Conservation (phyloP, 2,329 filamentous ascomycete species). For the Calonectria pseudoreteaudii region DNA sequence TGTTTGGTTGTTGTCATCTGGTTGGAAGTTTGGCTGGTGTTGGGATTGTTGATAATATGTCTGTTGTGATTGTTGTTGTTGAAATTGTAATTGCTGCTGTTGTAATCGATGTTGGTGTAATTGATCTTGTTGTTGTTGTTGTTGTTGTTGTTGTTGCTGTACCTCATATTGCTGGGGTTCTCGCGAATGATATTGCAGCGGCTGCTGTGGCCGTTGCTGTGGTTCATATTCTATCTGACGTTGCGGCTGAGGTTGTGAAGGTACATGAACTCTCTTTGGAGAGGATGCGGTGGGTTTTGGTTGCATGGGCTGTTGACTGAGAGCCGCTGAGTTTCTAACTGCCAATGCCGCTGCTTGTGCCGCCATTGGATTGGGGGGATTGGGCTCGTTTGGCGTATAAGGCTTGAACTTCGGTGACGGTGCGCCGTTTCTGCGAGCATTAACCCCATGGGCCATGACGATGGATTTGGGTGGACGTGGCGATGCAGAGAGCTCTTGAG, state of each 20-base stretch:
- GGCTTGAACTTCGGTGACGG: not conserved
- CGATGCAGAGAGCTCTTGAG: not conserved
- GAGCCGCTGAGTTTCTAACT: too few relatives aligned
- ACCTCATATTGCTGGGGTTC: not conserved
- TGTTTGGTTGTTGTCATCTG: not conserved
- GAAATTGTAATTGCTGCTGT: not conserved
- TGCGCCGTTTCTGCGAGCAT: not conserved
- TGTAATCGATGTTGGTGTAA: not conserved
- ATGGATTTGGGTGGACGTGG: not conserved
- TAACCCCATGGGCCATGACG: not conserved
- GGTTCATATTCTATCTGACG: too few relatives aligned
- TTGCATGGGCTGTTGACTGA: not conserved
- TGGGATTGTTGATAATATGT: not conserved
- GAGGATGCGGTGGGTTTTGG: not conserved
- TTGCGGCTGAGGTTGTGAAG: not conserved
- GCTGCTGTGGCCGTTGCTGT: not conserved
- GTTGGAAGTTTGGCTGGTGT: not conserved
- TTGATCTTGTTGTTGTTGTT: not conserved
- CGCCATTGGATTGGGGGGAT: not conserved
- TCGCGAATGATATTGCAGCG: too few relatives aligned
- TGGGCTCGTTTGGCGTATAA: not conserved
- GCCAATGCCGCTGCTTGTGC: not conserved
- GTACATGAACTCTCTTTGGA: not conserved
- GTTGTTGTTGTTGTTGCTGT: not conserved
- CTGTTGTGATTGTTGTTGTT: not conserved